Base-by-base conservation (phyloP, 768 basidiomycete species). In the Rhodotorula paludigena region DNA sequence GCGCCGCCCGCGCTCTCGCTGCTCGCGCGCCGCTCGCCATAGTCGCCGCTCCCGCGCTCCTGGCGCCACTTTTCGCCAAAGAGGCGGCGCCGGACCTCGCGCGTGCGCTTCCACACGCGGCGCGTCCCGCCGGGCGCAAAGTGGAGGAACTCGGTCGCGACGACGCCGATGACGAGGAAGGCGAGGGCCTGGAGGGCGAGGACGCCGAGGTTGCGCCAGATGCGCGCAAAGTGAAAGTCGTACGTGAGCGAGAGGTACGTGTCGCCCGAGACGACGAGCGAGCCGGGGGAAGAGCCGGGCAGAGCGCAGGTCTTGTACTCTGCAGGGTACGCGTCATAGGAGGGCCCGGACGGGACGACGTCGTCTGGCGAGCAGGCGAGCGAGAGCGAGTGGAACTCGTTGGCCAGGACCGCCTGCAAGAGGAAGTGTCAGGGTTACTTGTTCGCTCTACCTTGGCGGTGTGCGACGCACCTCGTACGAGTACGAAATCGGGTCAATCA, bases 221-320 rank as follows among this genome's bases (percentile, higher is more conserved):
- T 59, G 36, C 52, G 65, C 21, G 42, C 23, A 58, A 54, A 81
- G 82, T 9, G 72, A 79, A 77, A 79, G 79, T 62, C 78, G 80
- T 72, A 85, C 47, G 65, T 74, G 7, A 82, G 84, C 18, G 79
- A 70, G 55, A 92, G 78, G 77, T 96, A 96, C 79, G 51, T 85
- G 83, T 69, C 88, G 76, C 64, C 75, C 68, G 54, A 80, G 77
- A 72, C 87, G 84, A 79, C 57, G 60, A 80, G 80, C 39, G 81
- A 82, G 1, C 89, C 89, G 0, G 82, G 77, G 30, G 73, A 1
- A 14, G 88, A 90, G 30, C 71, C 71, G 47, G 66, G 71, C 14
- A 72, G 60, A 41, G 61, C 35, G 58, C 71, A 72, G 21, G 71
- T 72, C 28, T 68, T 64, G 57, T 57, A 66, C 0, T 47, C 23